Evolutionary conservation across 202 grass and related monocot genomes (phyloP), one percentile per base, ranked within the genome.

Genomic region (Cymbopogon flexuosus): DNA sequence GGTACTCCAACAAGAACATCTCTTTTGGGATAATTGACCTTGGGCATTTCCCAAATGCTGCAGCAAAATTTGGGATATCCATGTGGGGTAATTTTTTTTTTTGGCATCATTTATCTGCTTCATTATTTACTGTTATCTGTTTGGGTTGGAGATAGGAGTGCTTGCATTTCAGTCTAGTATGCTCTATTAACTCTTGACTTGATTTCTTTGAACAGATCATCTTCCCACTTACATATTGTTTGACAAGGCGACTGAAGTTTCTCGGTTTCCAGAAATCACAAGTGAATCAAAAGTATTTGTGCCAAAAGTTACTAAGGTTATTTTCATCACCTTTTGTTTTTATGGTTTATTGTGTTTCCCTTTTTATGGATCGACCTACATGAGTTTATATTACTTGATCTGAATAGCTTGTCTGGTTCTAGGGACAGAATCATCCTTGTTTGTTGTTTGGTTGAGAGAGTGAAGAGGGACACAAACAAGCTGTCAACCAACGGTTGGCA

Each of bases 21-120:
- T 95, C 96, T 67, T 99, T 99, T 93, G 92, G 90, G 79, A 80
- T 91, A 91, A 71, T 99, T 81, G 96, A 95, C 91, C 77, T 99
- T 43, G 96, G 96, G 74, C 96, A 94, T 84, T 99, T 95, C 15
- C 96, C 96, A 87, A 95, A 93, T 93, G 92, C 90, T 80, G 90
- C 92, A 47, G 81, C 90, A 47, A 93, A 88, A 70, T 99, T 95
- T 87, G 92, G 96, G 76, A 86, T 99, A 93, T 99, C 92, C 72
- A 84, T 94, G 72, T 84, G 82, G 84, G 90, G 92, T 99, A 95
- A 65, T 9, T 74, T 78, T 42, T 27, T 27, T 27, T 51, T 70
- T 88, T 75, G 45, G 21, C 13, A 66, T 75, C 49, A 15, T 74
- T 15, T 57, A 6, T 43, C 21, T 69, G n/a, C 74, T 36, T 47